Evolutionary conservation across 345 rosid genomes (phyloP).

Genomic region (Gynandropsis gynandra): DNA sequence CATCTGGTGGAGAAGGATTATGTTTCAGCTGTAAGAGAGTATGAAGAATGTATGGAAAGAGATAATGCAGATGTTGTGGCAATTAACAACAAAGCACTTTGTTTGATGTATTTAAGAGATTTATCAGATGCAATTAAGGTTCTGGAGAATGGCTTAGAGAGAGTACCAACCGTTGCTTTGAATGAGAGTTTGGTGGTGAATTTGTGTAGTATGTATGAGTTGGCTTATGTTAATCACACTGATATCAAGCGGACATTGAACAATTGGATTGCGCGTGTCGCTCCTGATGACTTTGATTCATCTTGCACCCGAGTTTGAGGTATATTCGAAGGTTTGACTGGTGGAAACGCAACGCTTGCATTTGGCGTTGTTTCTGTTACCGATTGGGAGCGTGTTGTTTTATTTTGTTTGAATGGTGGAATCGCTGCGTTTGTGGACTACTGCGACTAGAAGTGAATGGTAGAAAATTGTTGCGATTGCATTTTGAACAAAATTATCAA

Average conservation of each 20-base stretch:
- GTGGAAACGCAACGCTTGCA: too few relatives aligned
- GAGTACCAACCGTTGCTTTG: conserved; percentile 78
- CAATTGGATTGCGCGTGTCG: conserved; percentile 81
- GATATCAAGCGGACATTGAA: conserved; percentile 78
- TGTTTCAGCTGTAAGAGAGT: conserved; percentile 81
- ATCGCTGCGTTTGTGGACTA: too few relatives aligned
- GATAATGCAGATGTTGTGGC: conserved; percentile 68
- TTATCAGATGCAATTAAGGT: conserved; percentile 80
- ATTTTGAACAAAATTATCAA: too few relatives aligned
- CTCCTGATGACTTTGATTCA: conserved; percentile 92
- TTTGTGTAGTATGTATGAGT: conserved; percentile 94
- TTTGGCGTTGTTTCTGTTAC: too few relatives aligned
- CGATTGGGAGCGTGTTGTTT: too few relatives aligned
- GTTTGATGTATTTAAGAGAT: conserved; percentile 92
- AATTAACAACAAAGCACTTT: conserved; percentile 72
- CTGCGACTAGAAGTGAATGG: too few relatives aligned
- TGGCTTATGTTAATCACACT: conserved; percentile 85
- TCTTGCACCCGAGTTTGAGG: conserved; percentile 79
- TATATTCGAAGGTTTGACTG: too few relatives aligned
- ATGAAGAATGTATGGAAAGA: conserved; percentile 86
- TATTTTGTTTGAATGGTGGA: too few relatives aligned
- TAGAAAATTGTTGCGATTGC: too few relatives aligned
- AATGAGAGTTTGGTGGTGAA: conserved; percentile 87
- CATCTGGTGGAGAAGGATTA: conserved; percentile 88
- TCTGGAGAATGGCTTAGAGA: conserved; percentile 76